Percentiles rank a stretch among this genome's conserved stretches.
Evolutionary conservation across 1,284 basidiomycete species (phyloP).

Genomic region (Cutaneotrichosporon arboriforme): DNA sequence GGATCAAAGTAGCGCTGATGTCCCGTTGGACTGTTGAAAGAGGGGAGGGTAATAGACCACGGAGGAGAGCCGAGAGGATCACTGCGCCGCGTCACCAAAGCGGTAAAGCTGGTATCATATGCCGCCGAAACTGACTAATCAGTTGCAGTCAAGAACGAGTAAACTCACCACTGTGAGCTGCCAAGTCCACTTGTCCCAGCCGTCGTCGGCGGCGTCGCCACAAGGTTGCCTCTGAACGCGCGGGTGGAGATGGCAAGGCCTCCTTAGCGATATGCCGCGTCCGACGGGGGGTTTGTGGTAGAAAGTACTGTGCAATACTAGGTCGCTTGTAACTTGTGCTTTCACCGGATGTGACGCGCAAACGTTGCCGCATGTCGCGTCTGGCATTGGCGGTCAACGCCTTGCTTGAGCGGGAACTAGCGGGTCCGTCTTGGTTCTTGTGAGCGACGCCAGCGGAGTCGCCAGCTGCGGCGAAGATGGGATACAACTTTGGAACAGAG

Average conservation of each 20-base stretch:
- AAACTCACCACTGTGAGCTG: neutral
- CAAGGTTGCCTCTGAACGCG: neutral
- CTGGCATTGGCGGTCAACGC: neutral
- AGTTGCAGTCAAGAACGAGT: neutral
- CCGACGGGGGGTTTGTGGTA: neutral
- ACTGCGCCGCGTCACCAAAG: slow-evolving; percentile 23
- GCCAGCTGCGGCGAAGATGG: no score
- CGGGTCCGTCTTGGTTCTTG: neutral
- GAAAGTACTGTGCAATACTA: slow-evolving; percentile 3
- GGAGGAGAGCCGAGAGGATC: slow-evolving; percentile 16
- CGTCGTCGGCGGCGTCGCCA: neutral
- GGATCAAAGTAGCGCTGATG: slow-evolving; percentile 36
- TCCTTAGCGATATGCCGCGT: neutral
- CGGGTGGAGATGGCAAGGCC: neutral
- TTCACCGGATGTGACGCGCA: neutral
- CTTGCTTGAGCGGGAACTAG: no score
- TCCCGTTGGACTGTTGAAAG: slow-evolving; percentile 28
- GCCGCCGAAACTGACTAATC: neutral
- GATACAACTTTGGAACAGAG: neutral
- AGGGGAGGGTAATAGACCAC: slow-evolving; percentile 31
- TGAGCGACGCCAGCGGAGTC: neutral
- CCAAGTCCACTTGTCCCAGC: neutral
- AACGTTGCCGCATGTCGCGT: neutral
- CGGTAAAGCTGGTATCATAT: neutral
- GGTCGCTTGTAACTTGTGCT: neutral